Evolutionary conservation across 2,329 filamentous ascomycete genomes (phyloP).

Genomic region (Periconia sp.): DNA sequence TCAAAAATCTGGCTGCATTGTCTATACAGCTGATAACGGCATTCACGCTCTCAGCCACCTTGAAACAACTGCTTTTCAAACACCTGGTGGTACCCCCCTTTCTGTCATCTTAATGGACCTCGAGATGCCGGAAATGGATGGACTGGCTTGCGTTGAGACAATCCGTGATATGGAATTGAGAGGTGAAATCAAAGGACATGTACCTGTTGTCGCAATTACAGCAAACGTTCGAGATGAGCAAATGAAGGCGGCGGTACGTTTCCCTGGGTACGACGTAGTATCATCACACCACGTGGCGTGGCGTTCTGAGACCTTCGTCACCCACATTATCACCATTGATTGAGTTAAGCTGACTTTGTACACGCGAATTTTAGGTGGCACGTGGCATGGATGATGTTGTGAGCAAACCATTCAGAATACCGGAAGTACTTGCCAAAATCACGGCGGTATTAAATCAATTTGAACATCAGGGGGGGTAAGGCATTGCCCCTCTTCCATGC

Average conservation of each 20-base stretch:
- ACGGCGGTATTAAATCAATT: constrained; percentile 19
- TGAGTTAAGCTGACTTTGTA: too few relatives aligned
- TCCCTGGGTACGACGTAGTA: too few relatives aligned
- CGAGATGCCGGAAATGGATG: constrained; percentile 45
- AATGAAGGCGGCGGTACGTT: constrained; percentile 29
- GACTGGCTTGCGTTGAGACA: constrained; percentile 33
- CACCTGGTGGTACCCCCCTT: constrained; percentile 18
- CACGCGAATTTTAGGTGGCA: too few relatives aligned
- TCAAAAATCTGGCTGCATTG: constrained; percentile 29
- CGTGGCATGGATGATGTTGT: constrained; percentile 41
- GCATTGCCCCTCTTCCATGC: not conserved
- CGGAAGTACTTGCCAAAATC: constrained; percentile 34
- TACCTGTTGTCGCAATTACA: constrained; percentile 40
- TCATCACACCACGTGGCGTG: too few relatives aligned
- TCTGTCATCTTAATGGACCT: constrained; percentile 40
- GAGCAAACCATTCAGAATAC: constrained; percentile 37
- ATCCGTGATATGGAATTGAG: constrained; percentile 34
- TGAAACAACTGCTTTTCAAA: constrained; percentile 17
- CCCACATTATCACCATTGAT: too few relatives aligned
- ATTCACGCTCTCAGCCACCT: constrained; percentile 31
- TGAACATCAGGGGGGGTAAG: not conserved
- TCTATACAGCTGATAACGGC: constrained; percentile 36
- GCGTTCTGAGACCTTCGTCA: too few relatives aligned
- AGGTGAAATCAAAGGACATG: constrained; percentile 23
- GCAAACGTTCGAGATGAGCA: constrained; percentile 41